Evolutionary conservation across 768 basidiomycete genomes (phyloP).

Genomic region (Solioccasus polychromus): DNA sequence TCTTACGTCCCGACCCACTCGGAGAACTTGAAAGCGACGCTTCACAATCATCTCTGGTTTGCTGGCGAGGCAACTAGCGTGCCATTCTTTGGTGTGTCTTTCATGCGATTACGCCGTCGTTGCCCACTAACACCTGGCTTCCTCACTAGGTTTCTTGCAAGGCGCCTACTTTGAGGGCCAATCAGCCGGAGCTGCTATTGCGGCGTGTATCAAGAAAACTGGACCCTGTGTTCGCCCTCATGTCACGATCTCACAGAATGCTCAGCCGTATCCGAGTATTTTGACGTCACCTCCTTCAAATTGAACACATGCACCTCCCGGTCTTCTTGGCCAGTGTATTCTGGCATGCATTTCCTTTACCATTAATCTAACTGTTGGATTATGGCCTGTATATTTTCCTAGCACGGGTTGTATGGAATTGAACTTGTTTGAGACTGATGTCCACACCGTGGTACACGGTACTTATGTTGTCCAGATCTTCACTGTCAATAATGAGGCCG

Average conservation of each 20-base stretch:
- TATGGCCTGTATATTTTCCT: too few relatives aligned
- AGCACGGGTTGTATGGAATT: too few relatives aligned
- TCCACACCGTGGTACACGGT: too few relatives aligned
- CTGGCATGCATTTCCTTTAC: too few relatives aligned
- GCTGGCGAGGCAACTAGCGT: slow-evolving; percentile 60
- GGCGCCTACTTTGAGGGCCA: slow-evolving; percentile 58
- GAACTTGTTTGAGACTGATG: too few relatives aligned
- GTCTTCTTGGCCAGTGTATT: too few relatives aligned
- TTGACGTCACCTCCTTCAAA: slow-evolving; percentile 17
- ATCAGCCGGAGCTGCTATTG: slow-evolving; percentile 37
- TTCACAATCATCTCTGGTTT: slow-evolving; percentile 53
- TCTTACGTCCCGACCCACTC: slow-evolving; percentile 52
- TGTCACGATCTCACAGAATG: slow-evolving; percentile 29
- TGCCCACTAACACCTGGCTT: background rate
- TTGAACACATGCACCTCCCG: too few relatives aligned
- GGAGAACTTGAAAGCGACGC: slow-evolving; percentile 54
- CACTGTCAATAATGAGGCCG: too few relatives aligned
- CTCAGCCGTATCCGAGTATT: slow-evolving; percentile 29
- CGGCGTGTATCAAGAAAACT: slow-evolving; percentile 38
- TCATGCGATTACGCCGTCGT: too few relatives aligned
- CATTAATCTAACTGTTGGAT: too few relatives aligned
- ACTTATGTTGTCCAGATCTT: too few relatives aligned
- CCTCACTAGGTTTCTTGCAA: slow-evolving; percentile 49
- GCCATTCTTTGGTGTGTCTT: slow-evolving; percentile 56
- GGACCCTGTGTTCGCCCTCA: slow-evolving; percentile 29